Conservation (phyloP, 768 basidiomycete species). For the Gymnopilus dilepis region DNA sequence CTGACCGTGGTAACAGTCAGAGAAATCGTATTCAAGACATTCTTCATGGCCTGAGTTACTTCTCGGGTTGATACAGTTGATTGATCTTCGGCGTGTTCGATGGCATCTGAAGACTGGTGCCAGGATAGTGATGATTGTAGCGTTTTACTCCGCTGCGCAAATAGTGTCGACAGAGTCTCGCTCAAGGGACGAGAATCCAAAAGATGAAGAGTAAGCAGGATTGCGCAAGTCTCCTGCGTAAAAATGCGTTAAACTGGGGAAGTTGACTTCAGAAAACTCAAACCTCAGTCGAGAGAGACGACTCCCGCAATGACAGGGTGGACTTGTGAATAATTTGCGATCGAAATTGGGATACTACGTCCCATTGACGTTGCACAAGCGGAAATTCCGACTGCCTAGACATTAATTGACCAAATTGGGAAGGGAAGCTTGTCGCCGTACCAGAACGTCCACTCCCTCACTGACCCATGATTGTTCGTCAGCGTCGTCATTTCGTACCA, state of each 20-base stretch:
- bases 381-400: slow-evolving; percentile 77
- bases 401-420: slow-evolving; percentile 10
- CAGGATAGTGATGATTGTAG: slow-evolving; percentile 51
- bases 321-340: slow-evolving; percentile 89
- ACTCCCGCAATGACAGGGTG: slow-evolving; percentile 77
- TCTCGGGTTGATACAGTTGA: slow-evolving; percentile 37
- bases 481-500: slow-evolving; percentile 66
- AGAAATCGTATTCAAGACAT: slow-evolving; percentile 58
- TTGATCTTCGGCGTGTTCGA: not conserved
- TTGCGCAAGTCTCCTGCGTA: slow-evolving; percentile 72
- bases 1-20: slow-evolving; percentile 64
- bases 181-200: slow-evolving; percentile 82
- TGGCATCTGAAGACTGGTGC: slow-evolving; percentile 18
- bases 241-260: too few relatives aligned
- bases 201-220: slow-evolving; percentile 83
- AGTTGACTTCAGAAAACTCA: too few relatives aligned
- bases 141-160: slow-evolving; percentile 72
- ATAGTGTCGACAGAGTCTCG: slow-evolving; percentile 73
- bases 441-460: slow-evolving; percentile 67
- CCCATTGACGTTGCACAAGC: slow-evolving; percentile 92
- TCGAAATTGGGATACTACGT: slow-evolving; percentile 83
- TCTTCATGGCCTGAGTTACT: slow-evolving; percentile 58
- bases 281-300: slow-evolving; percentile 57
- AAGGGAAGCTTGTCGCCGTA: slow-evolving; percentile 33
- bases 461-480: slow-evolving; percentile 65